Conservation (phyloP, 495 filamentous ascomycete genomes). For the Penicillium soppii region DNA sequence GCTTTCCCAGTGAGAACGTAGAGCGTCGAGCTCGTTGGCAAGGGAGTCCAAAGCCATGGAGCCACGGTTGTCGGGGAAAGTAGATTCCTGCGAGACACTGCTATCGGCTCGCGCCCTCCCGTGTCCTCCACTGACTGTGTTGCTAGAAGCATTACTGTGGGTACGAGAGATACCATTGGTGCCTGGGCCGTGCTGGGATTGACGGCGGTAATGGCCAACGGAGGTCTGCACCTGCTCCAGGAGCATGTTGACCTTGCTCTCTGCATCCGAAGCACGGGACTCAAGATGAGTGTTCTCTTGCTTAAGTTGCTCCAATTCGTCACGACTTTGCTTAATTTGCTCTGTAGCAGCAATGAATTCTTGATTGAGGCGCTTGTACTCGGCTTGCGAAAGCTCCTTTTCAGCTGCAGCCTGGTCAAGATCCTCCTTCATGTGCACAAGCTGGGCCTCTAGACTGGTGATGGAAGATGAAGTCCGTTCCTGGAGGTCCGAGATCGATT, state of each 20-base stretch:
- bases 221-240: slow-evolving; percentile 91
- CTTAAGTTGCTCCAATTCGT: slow-evolving; percentile 78
- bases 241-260: slow-evolving; percentile 87
- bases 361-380: slow-evolving; percentile 55
- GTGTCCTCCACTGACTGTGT: slow-evolving; percentile 23
- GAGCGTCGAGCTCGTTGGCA: slow-evolving; percentile 83
- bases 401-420: slow-evolving; percentile 63
- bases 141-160: slow-evolving; percentile 47
- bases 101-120: slow-evolving; percentile 43
- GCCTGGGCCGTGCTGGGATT: slow-evolving; percentile 55
- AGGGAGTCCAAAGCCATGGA: slow-evolving; percentile 87
- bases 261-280: slow-evolving; percentile 79
- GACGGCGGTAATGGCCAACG: slow-evolving; percentile 91
- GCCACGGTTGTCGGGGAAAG: slow-evolving; percentile 67
- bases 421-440: slow-evolving; percentile 64
- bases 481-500: slow-evolving; percentile 66
- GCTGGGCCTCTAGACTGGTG: slow-evolving; percentile 66
- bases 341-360: slow-evolving; percentile 56
- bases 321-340: slow-evolving; percentile 58
- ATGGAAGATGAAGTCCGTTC: slow-evolving; percentile 63
- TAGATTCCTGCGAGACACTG: slow-evolving; percentile 56
- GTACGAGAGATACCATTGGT: slow-evolving; percentile 42
- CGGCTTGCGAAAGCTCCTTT: slow-evolving; percentile 59
- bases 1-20: slow-evolving; percentile 90
- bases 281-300: slow-evolving; percentile 79